Base-by-base conservation (phyloP, 192 early-diverging fungal species). In the Fimicolochytrium jonesii region DNA sequence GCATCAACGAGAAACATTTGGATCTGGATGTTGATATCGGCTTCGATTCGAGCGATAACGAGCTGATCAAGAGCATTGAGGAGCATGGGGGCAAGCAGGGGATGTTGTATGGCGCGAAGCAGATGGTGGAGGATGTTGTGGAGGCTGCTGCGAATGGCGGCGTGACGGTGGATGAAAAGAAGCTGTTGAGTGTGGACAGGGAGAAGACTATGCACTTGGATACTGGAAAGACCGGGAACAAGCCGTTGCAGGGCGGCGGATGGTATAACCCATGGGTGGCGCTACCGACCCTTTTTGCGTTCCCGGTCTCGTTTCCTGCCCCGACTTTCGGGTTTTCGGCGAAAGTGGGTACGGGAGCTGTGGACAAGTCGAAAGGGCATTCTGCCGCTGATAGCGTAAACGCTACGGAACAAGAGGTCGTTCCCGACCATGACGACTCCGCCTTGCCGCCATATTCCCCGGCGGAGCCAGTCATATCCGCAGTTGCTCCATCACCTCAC, bases 191-290 rank as follows among this genome's bases (percentile, higher is more conserved):
- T n/a, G n/a, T n/a, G n/a, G n/a, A n/a, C n/a, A n/a, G n/a, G n/a
- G n/a, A n/a, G n/a, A n/a, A n/a, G n/a, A n/a, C n/a, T n/a, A n/a
- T n/a, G n/a, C n/a, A n/a, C n/a, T n/a, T n/a, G n/a, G n/a, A n/a
- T n/a, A n/a, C n/a, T n/a, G n/a, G n/a, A n/a, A n/a, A n/a, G n/a
- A n/a, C n/a, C n/a, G n/a, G n/a, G n/a, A n/a, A 4, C 15, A 59
- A 59, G 22, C 2, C 15, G 28, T 25, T 10, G 15, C 18, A 39
- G 22, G 28, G n/a, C 28, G 42, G 39, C 2, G 15, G 17, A 9
- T 64, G 62, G 62, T 62, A 62, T 34, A 45, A 17, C 20, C 62
- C 62, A 18, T 41, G 53, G 18, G 51, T 37, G n/a, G 51, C 53
- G 41, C 6, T 64, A 17, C 62, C 62, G 5, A 42, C 52, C 3